Conservation (phyloP, 768 basidiomycete species). For the Gymnopilus junonius region DNA sequence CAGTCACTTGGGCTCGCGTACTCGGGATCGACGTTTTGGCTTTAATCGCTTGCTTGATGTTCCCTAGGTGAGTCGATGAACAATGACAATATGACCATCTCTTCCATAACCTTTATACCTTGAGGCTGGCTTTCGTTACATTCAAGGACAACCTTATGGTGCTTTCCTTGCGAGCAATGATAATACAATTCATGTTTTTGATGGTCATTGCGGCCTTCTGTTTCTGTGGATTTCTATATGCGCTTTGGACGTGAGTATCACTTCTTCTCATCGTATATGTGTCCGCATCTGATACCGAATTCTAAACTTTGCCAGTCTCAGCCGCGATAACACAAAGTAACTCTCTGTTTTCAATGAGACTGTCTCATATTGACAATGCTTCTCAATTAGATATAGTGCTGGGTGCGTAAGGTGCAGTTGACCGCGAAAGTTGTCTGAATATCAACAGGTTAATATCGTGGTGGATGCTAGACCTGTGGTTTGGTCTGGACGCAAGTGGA, state of each 20-base stretch:
- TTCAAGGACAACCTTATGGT: conserved; percentile 83
- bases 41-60: conserved; percentile 87
- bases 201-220: conserved; percentile 90
- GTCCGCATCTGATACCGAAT: background rate
- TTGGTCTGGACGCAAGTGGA: conserved; percentile 93
- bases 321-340: conserved; percentile 62
- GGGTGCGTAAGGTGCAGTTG: conserved; percentile 25
- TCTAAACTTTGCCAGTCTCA: conserved; percentile 50
- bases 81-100: background rate
- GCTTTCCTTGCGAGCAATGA: conserved; percentile 87
- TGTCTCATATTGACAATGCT: background rate
- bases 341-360: background rate
- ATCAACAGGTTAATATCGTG: conserved; percentile 63
- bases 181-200: conserved; percentile 83
- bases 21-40: conserved; percentile 86
- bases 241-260: conserved; percentile 83
- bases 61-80: conserved; percentile 66
- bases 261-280: background rate
- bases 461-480: conserved; percentile 96
- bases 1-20: conserved; percentile 68
- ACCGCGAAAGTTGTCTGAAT: background rate
- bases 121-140: conserved; percentile 88
- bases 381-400: conserved; percentile 29
- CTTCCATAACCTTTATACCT: background rate
- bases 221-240: conserved; percentile 92